Evolutionary conservation across 148 eudicot species (phyloP).

Genomic region (Dysphania ambrosioides): DNA sequence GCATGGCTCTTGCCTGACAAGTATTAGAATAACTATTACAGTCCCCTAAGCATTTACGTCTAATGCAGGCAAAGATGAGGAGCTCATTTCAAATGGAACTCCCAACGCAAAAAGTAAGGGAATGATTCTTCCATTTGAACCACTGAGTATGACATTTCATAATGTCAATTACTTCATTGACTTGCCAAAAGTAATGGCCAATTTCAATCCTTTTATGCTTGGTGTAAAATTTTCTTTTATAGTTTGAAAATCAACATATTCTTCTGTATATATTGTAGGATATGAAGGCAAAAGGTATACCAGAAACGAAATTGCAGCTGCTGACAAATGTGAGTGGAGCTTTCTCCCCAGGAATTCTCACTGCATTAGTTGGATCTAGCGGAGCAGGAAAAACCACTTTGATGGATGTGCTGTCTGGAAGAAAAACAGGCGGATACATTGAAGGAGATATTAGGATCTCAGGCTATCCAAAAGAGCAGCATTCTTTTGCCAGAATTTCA

Average conservation of each 20-base stretch:
- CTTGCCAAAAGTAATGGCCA: slow-evolving; percentile 70
- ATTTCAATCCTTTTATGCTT: not conserved
- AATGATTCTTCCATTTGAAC: slow-evolving; percentile 95
- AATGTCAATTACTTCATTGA: slow-evolving; percentile 82
- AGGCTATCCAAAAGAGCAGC: slow-evolving; percentile 72
- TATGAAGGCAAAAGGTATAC: slow-evolving; percentile 62
- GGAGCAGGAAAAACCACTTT: slow-evolving; percentile 97
- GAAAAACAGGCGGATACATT: slow-evolving; percentile 88
- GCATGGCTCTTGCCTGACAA: not conserved
- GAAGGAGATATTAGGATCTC: slow-evolving; percentile 88
- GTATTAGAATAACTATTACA: not conserved
- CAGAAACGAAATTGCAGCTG: slow-evolving; percentile 70
- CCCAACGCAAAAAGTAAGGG: slow-evolving; percentile 47
- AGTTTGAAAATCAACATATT: not conserved
- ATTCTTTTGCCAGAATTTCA: slow-evolving; percentile 75
- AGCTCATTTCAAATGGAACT: slow-evolving; percentile 3
- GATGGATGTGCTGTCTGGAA: slow-evolving; percentile 95
- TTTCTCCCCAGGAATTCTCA: slow-evolving; percentile 82
- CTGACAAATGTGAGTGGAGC: slow-evolving; percentile 75
- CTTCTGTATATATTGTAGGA: slow-evolving; percentile 41
- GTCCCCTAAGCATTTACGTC: slow-evolving; percentile 5
- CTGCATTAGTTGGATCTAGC: slow-evolving; percentile 88
- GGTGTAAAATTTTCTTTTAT: not conserved
- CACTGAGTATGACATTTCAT: slow-evolving; percentile 79
- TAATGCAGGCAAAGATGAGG: slow-evolving; percentile 28